phyloP scores from a whole-genome alignment of 2,329 filamentous ascomycete species.

The Nigrospora oryzae region DNA sequence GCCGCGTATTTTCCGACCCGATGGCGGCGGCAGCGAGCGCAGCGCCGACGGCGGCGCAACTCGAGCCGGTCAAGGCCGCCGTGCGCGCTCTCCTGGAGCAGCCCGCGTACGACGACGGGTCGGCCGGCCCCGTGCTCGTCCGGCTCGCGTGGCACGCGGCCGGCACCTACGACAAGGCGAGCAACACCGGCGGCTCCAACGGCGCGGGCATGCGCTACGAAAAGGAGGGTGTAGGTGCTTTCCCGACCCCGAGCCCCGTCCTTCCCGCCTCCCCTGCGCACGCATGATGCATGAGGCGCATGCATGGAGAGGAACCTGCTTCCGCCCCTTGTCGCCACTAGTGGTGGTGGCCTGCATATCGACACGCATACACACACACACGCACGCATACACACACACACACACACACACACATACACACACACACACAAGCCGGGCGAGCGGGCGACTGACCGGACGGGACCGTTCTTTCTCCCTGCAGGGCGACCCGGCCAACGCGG shows the following conservation, averaged over 20 bases:
- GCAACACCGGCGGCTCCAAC: slow-evolving; percentile 55
- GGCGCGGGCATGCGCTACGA: slow-evolving; percentile 61
- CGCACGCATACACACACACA: not conserved
- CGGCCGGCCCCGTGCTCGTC: slow-evolving; percentile 54
- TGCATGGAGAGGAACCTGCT: no score
- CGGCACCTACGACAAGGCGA: slow-evolving; percentile 50
- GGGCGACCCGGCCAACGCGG: slow-evolving; percentile 56
- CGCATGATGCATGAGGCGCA: no score
- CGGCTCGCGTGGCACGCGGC: slow-evolving; percentile 58
- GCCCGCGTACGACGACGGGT: slow-evolving; percentile 58
- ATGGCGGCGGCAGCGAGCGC: no score
- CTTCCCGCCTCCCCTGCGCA: no score
- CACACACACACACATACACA: no score
- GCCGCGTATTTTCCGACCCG: no score
- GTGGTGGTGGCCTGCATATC: no score
- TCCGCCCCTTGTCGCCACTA: no score
- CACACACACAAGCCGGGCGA: not conserved
- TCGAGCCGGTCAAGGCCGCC: slow-evolving; percentile 38
- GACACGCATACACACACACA: no score
- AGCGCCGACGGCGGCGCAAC: slow-evolving; percentile 10
- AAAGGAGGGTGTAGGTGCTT: slow-evolving; percentile 34
- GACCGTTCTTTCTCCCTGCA: not conserved
- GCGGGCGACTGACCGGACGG: not conserved
- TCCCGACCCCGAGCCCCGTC: not conserved
- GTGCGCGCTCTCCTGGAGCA: slow-evolving; percentile 45